Base-by-base conservation (phyloP, 2,329 filamentous ascomycete genomes). In the Verticillium alfalfae region DNA sequence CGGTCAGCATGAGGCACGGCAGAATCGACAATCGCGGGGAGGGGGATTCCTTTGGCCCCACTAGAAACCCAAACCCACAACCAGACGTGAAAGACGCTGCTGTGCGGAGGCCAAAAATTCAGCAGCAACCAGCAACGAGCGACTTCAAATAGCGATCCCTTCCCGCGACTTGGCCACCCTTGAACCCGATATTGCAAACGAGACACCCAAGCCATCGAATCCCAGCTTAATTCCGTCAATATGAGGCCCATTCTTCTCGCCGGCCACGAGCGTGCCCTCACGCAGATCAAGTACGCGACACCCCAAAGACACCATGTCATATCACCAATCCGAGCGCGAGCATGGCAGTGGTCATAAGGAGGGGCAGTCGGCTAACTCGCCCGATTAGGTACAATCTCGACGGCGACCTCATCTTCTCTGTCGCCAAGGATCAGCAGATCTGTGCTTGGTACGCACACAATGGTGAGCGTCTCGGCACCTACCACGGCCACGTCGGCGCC, bases 361-460 rank as follows among this genome's bases (percentile, higher is more conserved):
- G 62, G 65, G 49, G 59, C 58, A 60, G 16, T 52, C 57, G 58
- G 57, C 58, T 37, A 49, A 34, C 34, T 34, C 36, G 39, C 22
- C 57, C 34, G 9, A 54, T 57, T 63, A 92, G 89, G 76, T 97
- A 92, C 82, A 96, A 93, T 80, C 87, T 88, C 78, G 95, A 99
- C 81, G 95, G 95, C 80, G 95, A 99, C 76, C 86, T 98, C 69
- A 88, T 98, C 75, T 97, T 98, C 84, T 97, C 93, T 66, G 91
- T 93, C 64, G 87, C 92, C 70, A 98, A 98, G 82, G 94, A 98
- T 79, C 94, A 97, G 80, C 87, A 96, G 74, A 92, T 97, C 72
- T 97, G 94, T 84, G 94, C 88, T 67, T 99, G 95, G 95, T 98
- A 88, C 81, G 90, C 93, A 67, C 93, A 96, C 82, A 99, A 99